These are phyloP conservation scores for Coemansia sp. DNA, from an alignment of 192 early-diverging fungal species.

Conservation along the genomic window DNA sequence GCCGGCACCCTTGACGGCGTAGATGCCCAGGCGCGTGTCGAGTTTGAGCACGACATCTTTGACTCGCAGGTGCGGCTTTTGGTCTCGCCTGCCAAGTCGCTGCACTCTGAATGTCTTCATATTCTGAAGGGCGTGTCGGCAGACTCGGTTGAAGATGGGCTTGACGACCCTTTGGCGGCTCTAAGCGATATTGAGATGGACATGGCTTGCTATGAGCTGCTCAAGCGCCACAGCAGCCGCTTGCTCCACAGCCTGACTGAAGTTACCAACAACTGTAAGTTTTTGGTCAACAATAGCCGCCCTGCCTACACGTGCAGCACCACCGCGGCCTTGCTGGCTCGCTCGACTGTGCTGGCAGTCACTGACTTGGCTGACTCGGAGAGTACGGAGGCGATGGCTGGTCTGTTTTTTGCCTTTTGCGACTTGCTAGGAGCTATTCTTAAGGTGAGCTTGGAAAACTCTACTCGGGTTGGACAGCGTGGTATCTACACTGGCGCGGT, in stretches of 20 bases:
- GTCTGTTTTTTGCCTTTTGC: conserved; percentile 43
- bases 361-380: conserved; percentile 4
- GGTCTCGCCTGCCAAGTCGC: conserved; percentile 20
- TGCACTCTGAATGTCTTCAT: conserved; percentile 14
- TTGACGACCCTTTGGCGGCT: background rate
- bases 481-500: conserved; percentile 22
- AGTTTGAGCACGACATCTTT: conserved; percentile 26
- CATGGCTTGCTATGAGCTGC: conserved; percentile 36
- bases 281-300: conserved; percentile 30
- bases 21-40: conserved; percentile 11
- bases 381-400: conserved; percentile 24
- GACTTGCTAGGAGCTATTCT: conserved; percentile 38
- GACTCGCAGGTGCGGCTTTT: conserved; percentile 18
- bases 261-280: conserved; percentile 29
- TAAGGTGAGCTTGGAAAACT: conserved; percentile 12
- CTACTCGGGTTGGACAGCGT: background rate
- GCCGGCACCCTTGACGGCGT: conserved; percentile 11
- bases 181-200: conserved; percentile 26
- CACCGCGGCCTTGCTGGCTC: conserved; percentile 23
- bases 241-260: conserved; percentile 19
- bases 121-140: conserved; percentile 13
- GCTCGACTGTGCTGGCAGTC: conserved; percentile 19
- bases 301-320: conserved; percentile 34
- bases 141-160: conserved; percentile 5
- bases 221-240: conserved; percentile 17